Evolutionary conservation across 176 grass and related monocot species (phyloP).

Genomic region (Paspalum vaginatum): DNA sequence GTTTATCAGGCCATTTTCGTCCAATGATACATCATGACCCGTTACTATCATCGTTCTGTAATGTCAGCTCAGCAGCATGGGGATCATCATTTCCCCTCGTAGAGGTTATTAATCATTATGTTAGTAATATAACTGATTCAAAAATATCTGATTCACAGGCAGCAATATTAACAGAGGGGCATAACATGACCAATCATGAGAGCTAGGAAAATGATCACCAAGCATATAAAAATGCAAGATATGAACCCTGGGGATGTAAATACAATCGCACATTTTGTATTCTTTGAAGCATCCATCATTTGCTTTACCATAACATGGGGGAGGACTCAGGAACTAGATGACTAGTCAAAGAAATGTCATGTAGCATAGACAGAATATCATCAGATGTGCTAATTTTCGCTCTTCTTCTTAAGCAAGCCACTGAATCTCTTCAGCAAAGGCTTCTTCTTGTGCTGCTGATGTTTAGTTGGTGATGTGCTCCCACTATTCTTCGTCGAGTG

Average conservation of each 20-base stretch:
- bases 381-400: constrained; percentile 53
- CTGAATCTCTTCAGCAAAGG: constrained; percentile 75
- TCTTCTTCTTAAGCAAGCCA: constrained; percentile 89
- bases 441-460: constrained; percentile 87
- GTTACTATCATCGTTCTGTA: neutral
- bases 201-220: constrained; percentile 33
- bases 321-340: constrained; percentile 39
- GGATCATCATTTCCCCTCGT: neutral
- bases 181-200: constrained; percentile 39
- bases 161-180: constrained; percentile 24
- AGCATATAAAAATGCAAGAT: constrained; percentile 36
- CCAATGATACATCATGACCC: constrained; percentile 6
- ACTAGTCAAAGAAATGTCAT: constrained; percentile 49
- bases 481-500: constrained; percentile 36
- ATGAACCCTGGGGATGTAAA: constrained; percentile 36
- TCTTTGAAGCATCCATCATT: constrained; percentile 44
- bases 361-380: constrained; percentile 38
- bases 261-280: constrained; percentile 46
- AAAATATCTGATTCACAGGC: constrained; percentile 11
- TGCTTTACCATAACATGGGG: constrained; percentile 31
- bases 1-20: neutral
- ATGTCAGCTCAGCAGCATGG: constrained; percentile 36
- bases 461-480: constrained; percentile 47
- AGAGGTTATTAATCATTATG: neutral
- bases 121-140: neutral